Evolutionary conservation across 179 eudicot genomes (phyloP).

Genomic region (Corrigiola litoralis): DNA sequence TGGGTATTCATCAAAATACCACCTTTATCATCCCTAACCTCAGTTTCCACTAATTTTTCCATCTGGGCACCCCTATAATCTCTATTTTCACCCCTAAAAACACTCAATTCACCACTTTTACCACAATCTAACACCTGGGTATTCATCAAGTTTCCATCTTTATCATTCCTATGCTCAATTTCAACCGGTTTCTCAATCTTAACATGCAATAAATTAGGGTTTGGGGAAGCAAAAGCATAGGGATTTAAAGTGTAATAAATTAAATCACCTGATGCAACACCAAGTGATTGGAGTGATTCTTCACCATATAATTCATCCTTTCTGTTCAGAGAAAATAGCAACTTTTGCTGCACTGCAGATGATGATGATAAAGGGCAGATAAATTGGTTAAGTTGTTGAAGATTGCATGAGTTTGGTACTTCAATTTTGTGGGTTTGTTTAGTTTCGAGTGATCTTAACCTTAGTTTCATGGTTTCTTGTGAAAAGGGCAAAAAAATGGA

Average conservation of each 20-base stretch:
- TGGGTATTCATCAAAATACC: not conserved
- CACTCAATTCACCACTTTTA: not conserved
- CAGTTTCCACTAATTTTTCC: conserved; percentile 1
- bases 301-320: conserved; percentile 54
- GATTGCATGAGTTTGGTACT: conserved; percentile 42
- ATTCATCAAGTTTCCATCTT: not conserved
- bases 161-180: not conserved
- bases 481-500: not conserved
- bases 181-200: conserved; percentile 7
- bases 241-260: conserved; percentile 47
- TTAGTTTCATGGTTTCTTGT: conserved; percentile 52
- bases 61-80: conserved; percentile 14
- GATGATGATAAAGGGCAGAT: conserved; percentile 36
- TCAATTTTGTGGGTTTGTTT: conserved; percentile 59
- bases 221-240: conserved; percentile 31
- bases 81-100: not conserved
- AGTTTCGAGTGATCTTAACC: conserved; percentile 57
- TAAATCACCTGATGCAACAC: conserved; percentile 71
- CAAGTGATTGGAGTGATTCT: conserved; percentile 57
- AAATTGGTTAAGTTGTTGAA: conserved; percentile 45
- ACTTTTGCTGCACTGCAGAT: conserved; percentile 14
- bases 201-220: conserved; percentile 22
- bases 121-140: conserved; percentile 12
- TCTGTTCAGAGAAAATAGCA: conserved; percentile 64
- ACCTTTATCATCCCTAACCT: not conserved